Evolutionary conservation across 495 filamentous ascomycete genomes (phyloP).

Genomic region (Jackrogersella multiformis): DNA sequence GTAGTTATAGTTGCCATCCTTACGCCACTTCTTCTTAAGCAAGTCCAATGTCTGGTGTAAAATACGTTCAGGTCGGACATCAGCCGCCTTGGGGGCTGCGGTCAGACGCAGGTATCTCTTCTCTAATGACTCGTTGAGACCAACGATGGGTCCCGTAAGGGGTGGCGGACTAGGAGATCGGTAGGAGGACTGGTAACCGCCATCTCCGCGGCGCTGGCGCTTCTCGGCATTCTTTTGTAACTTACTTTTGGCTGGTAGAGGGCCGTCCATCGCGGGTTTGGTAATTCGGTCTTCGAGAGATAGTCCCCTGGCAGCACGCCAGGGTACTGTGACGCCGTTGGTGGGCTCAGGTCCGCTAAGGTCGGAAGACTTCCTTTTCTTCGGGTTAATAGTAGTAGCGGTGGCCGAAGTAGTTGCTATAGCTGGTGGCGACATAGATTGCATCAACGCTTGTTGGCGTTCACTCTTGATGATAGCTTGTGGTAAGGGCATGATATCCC

Average conservation of each 20-base stretch:
- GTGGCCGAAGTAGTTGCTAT: conserved; percentile 29
- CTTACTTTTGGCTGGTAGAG: conserved; percentile 75
- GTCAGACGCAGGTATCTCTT: conserved; percentile 96
- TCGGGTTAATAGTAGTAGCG: conserved; percentile 46
- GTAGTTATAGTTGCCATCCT: conserved; percentile 93
- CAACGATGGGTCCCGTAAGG: conserved; percentile 81
- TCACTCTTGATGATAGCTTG: conserved; percentile 85
- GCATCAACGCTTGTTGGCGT: conserved; percentile 57
- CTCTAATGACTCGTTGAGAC: conserved; percentile 83
- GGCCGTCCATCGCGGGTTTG: conserved; percentile 59
- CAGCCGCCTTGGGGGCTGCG: conserved; percentile 81
- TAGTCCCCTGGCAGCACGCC: conserved; percentile 74
- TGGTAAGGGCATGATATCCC: conserved; percentile 84
- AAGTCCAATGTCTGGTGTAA: conserved; percentile 85
- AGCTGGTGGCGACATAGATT: conserved; percentile 21
- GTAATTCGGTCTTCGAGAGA: conserved; percentile 81
- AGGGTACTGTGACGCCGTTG: conserved; percentile 65
- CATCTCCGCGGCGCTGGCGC: conserved; percentile 85
- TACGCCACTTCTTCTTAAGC: conserved; percentile 92
- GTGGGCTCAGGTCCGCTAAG: conserved; percentile 52
- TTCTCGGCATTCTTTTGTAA: conserved; percentile 87
- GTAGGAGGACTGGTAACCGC: conserved; percentile 68
- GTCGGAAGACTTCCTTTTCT: conserved; percentile 86
- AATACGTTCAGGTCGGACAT: conserved; percentile 84
- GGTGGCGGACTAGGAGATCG: conserved; percentile 69